Percentiles rank a stretch among this genome's conserved stretches.
Evolutionary conservation across 208 protist species (phyloP).

Genomic region (Trypanosoma mega): DNA sequence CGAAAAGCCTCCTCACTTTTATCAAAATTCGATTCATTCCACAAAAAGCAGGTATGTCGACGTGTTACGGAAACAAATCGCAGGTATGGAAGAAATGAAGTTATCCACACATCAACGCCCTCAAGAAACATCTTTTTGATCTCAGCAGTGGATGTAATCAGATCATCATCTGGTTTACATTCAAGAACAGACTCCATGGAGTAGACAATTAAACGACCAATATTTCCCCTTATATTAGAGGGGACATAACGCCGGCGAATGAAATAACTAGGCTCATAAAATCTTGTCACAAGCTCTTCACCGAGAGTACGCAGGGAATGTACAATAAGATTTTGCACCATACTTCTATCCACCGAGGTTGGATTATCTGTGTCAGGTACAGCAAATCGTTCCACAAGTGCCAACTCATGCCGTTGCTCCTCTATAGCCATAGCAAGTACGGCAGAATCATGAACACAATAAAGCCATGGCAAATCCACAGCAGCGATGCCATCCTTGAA

Average conservation of each 20-base stretch:
- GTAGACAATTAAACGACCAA: too few species aligned
- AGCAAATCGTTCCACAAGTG: background rate
- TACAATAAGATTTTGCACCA: too few species aligned
- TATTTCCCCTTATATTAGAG: too few species aligned
- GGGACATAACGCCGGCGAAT: too few species aligned
- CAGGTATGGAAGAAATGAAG: slow-evolving; percentile 42
- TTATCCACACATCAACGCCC: slow-evolving; percentile 44
- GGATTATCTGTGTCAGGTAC: background rate
- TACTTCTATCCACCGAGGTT: too few species aligned
- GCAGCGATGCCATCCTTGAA: slow-evolving; percentile 21
- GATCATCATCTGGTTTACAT: too few species aligned
- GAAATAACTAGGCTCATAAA: too few species aligned
- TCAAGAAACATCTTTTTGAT: slow-evolving; percentile 25
- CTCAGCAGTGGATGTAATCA: slow-evolving; percentile 25
- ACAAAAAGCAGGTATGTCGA: slow-evolving; percentile 32
- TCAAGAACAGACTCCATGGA: too few species aligned
- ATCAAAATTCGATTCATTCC: slow-evolving; percentile 24
- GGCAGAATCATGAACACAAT: slow-evolving; percentile 1
- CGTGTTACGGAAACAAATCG: slow-evolving; percentile 26
- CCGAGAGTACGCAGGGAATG: too few species aligned
- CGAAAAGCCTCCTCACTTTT: slow-evolving; percentile 53
- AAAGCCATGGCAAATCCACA: slow-evolving; percentile 15
- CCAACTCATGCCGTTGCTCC: background rate
- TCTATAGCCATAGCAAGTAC: background rate
- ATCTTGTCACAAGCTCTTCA: too few species aligned